Evolutionary conservation across 495 filamentous ascomycete species (phyloP).

Genomic region (Hyaloscypha hepaticicola): DNA sequence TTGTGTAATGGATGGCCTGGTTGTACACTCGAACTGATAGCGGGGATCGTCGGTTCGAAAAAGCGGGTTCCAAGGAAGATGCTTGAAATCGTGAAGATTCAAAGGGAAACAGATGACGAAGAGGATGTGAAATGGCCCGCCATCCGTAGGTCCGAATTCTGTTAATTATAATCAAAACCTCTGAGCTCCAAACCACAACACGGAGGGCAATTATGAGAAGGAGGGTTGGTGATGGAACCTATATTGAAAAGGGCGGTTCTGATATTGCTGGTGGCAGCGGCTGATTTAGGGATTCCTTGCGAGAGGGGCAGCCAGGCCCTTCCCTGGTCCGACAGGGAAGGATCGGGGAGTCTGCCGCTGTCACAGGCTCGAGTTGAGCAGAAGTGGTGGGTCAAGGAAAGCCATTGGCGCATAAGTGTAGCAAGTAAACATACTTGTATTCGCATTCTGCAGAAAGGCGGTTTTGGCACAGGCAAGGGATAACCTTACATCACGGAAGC

Average conservation of each 20-base stretch:
- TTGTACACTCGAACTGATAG: constrained; percentile 7
- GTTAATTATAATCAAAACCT: neutral
- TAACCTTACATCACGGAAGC: neutral
- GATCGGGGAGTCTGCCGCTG: constrained; percentile 7
- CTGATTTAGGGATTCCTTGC: constrained; percentile 23
- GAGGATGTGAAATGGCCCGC: neutral
- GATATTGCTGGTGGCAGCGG: constrained; percentile 3
- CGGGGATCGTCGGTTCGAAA: constrained; percentile 9
- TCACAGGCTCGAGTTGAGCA: constrained; percentile 6
- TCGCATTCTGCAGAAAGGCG: neutral
- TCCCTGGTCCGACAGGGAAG: constrained; percentile 7
- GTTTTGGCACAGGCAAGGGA: neutral
- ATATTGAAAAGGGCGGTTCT: constrained; percentile 3
- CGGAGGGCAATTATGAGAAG: neutral
- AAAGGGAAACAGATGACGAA: neutral
- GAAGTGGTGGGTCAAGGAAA: neutral
- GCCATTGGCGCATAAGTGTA: neutral
- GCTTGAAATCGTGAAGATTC: constrained; percentile 5
- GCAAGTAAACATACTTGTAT: neutral
- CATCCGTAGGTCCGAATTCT: constrained; percentile 5
- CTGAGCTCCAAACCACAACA: neutral
- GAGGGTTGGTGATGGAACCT: neutral
- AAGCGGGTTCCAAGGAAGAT: constrained; percentile 7
- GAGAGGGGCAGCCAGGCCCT: constrained; percentile 5
- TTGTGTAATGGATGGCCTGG: neutral